Base-by-base conservation (phyloP, 768 basidiomycete genomes). In the Daedaleopsis sinensis region DNA sequence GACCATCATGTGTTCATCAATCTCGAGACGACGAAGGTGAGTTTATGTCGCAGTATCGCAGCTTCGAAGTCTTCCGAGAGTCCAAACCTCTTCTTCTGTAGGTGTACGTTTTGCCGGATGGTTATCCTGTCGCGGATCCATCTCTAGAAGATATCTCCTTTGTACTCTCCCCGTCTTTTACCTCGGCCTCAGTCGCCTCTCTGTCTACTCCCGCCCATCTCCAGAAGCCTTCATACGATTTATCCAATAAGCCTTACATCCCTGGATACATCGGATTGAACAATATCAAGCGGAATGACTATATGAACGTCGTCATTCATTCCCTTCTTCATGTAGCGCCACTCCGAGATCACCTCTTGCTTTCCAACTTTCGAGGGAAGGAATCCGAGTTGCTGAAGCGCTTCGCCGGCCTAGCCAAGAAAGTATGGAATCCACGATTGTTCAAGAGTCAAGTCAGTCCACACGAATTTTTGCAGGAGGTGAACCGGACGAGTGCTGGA, bases 1-100 rank as follows among this genome's bases (percentile, higher is more conserved):
- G 96, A 97, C 75, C 96, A 99, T 72, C 95, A 98, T 70, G 97
- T 98, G 58, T 99, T 95, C 81, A 92, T 99, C 69, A 95, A 98
- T 75, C 82, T 98, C 36, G 90, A 92, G 69, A 93, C 94, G 5
- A 88, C 91, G 59, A 96, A 96, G 87, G 96, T 93, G 66, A 63
- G 78, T 67, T 8, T n/a, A 32, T 32, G 27, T 32, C 27, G 61
- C 55, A 47, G 49, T 59, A 49, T 62, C 60, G 58, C 48, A 32
- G 27, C 4, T 32, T 32, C 55, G 55, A 62, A 58, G 69, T 59
- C 68, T 36, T 23, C 62, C 59, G 21, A 47, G 21, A 32, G 6
- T 8, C 18, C 36, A 23, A 38, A 18, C 39, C 32, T 42, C 24
- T 46, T 46, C 27, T 32, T 3, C 16, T 27, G 51, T 32, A 98